Base-by-base conservation (phyloP, 495 filamentous ascomycete genomes). In the Hypoxylon crocopeplum region DNA sequence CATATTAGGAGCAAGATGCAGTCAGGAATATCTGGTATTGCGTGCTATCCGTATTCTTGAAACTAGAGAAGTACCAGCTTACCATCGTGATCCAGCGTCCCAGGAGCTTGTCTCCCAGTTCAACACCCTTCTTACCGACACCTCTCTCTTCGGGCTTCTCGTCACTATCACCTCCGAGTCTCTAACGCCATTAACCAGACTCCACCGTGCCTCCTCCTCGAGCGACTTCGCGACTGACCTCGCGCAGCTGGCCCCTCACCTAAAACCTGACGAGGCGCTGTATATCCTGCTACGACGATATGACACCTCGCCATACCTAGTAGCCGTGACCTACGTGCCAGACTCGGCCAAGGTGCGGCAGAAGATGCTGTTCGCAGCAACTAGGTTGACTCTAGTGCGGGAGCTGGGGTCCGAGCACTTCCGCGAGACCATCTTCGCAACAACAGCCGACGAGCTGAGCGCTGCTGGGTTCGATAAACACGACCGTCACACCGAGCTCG, bases 301-400 rank as follows among this genome's bases (percentile, higher is more conserved):
- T 53, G 69, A 80, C 32, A 61, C 72, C 46, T 64, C 71, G 7
- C 78, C 78, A 2, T 78, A 79, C 49, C 86, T 94, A 56, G 73
- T 92, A 46, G 89, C 89, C 38, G 76, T 97, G 37, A 93, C 94
- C 24, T 97, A 96, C 70, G 90, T 98, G 37, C 94, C 94, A 2
- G 90, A 92, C 69, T 74, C 88, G 48, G 93, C 94, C 4, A 89
- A 89, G 13, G 94, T 98, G 32, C 88, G 94, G 33, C 88, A 93
- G 62, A 98, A 98, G 82, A 98, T 92, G 81, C 84, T 98, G 44
- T 96, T 97, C 73, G 93, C 94, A 27, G 85, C 89, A 33, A 96
- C 94, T 13, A 84, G 92, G 32, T 79, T 93, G 48, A 93, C 92
- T 0, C 80, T 98, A 8, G 79, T 87, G 33, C 82, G 93, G 34